A percentile compares a stretch with the other conserved stretches of the same genome.
Conservation (phyloP, 1,139 yeast genomes). For the Ogataea hybrid region DNA sequence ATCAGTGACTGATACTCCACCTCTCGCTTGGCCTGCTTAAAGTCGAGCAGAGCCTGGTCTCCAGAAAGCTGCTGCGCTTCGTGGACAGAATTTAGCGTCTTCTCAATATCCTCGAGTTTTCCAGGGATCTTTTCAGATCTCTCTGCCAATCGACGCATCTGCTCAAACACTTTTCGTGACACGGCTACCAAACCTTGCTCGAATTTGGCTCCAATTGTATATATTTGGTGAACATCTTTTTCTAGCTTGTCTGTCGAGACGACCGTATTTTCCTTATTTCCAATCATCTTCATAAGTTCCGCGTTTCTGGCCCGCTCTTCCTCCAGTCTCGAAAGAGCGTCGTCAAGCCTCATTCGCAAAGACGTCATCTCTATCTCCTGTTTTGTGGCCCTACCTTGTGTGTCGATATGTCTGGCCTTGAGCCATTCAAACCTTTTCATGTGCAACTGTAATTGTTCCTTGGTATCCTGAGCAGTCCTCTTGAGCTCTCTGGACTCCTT, state of each 20-base stretch:
- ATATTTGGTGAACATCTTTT: slow-evolving; percentile 2
- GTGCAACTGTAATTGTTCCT: slow-evolving; percentile 8
- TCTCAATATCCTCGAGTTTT: slow-evolving; percentile 1
- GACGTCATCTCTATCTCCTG: slow-evolving; percentile 15
- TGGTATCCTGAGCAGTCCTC: slow-evolving; percentile 4
- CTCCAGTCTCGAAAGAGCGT: slow-evolving; percentile 26
- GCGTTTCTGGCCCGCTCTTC: slow-evolving; percentile 26
- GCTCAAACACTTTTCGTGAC: slow-evolving; percentile 1
- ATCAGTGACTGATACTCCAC: no score
- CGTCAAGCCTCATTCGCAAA: slow-evolving; percentile 22
- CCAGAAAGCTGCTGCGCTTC: slow-evolving; percentile 4
- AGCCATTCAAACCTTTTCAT: slow-evolving; percentile 13
- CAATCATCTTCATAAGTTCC: slow-evolving; percentile 11
- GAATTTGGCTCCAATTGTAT: slow-evolving; percentile 7
- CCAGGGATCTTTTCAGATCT: background rate
- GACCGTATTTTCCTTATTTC: background rate
- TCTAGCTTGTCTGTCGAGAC: slow-evolving; percentile 1
- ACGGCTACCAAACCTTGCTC: slow-evolving; percentile 5
- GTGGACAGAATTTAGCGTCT: background rate
- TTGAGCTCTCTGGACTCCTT: slow-evolving; percentile 12
- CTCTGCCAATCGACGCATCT: slow-evolving; percentile 1
- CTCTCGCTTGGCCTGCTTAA: slow-evolving; percentile 9
- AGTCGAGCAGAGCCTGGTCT: slow-evolving; percentile 7
- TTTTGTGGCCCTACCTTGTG: slow-evolving; percentile 10
- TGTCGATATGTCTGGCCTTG: slow-evolving; percentile 6